These are phyloP conservation scores for Phaseolus lunatus DNA, from an alignment of 306 rosid genomes.

Conservation along the genomic window DNA sequence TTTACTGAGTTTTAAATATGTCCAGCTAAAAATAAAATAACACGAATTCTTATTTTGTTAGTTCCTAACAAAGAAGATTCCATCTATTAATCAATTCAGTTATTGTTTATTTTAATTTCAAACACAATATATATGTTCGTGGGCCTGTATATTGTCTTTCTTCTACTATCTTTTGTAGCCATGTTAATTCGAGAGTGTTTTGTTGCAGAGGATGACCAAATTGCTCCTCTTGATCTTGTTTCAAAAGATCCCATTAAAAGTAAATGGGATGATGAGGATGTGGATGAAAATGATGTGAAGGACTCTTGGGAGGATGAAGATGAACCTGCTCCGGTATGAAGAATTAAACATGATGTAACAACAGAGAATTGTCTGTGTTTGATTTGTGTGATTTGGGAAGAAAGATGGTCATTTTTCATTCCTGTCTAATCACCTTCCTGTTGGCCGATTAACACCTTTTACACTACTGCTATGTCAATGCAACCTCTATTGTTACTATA, in stretches of 20 bases:
- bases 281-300: conserved; percentile 83
- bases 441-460: conserved; percentile 3
- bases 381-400: not conserved
- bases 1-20: not conserved
- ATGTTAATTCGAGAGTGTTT: conserved; percentile 33
- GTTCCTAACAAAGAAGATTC: not conserved
- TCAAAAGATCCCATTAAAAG: conserved; percentile 62
- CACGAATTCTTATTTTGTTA: not conserved
- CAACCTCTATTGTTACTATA: not conserved
- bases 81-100: not conserved
- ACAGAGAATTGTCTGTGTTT: not conserved
- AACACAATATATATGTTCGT: not conserved
- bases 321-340: conserved; percentile 76
- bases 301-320: conserved; percentile 98
- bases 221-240: conserved; percentile 46
- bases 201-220: conserved; percentile 68
- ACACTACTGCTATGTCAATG: not conserved
- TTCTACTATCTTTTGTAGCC: conserved; percentile 19
- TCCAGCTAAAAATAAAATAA: not conserved
- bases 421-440: not conserved
- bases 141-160: not conserved
- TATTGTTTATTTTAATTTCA: not conserved
- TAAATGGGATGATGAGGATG: conserved; percentile 95
- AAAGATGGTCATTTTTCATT: not conserved
- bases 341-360: not conserved